Conservation (phyloP, 805 yeast species). For the Tetrapisispora phaffii region DNA sequence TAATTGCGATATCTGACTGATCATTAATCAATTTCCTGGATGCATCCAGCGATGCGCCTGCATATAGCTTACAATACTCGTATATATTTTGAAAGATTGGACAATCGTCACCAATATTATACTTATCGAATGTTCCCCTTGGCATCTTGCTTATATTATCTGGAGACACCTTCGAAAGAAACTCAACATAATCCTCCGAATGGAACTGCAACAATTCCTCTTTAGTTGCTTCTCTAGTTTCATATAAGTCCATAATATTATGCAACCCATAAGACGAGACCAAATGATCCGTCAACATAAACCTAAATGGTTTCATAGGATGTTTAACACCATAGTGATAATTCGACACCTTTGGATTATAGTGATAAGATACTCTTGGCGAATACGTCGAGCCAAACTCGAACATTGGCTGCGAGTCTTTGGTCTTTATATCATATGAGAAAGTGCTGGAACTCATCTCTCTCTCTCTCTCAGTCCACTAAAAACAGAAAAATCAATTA, state of each 20-base stretch:
- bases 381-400: constrained; percentile 35
- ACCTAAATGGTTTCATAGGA: constrained; percentile 97
- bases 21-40: constrained; percentile 73
- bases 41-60: constrained; percentile 88
- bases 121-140: constrained; percentile 41
- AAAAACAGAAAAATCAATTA: too few relatives aligned
- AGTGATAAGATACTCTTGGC: constrained; percentile 77
- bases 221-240: constrained; percentile 71
- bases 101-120: constrained; percentile 94
- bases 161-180: constrained; percentile 67
- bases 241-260: constrained; percentile 81
- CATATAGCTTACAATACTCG: constrained; percentile 67
- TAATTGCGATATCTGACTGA: constrained; percentile 83
- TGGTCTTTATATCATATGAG: constrained; percentile 34
- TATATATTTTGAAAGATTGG: constrained; percentile 74
- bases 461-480: neutral
- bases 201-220: constrained; percentile 78
- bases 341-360: constrained; percentile 66
- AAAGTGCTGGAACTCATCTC: constrained; percentile 32
- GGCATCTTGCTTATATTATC: constrained; percentile 51
- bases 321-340: constrained; percentile 89
- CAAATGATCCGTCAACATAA: constrained; percentile 88
- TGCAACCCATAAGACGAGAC: constrained; percentile 77
- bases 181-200: constrained; percentile 75
- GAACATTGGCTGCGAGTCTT: constrained; percentile 36